Evolutionary conservation across 2,329 filamentous ascomycete genomes (phyloP), one percentile per base, ranked within the genome.

Genomic region (Fonsecaea erecta): DNA sequence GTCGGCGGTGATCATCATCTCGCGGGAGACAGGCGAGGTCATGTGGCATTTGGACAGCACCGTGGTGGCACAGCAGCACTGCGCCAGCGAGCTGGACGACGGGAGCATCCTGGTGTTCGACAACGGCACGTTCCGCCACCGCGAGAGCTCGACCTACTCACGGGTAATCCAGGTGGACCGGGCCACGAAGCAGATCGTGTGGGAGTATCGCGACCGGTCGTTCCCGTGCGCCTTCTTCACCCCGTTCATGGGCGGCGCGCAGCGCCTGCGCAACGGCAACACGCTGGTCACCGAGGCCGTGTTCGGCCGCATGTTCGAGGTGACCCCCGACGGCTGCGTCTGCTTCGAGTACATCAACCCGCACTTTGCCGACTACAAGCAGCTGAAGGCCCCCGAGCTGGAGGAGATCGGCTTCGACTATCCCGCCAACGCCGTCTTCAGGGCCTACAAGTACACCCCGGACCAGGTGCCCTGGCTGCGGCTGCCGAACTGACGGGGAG

Each of bases 191-290:
- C 56, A 78, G 48, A 76, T 82, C 21, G 72, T 77, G 2, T 82
- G 80, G 80, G 75, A 82, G 60, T 81, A 82, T 55, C 73, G 73
- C 8, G 80, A 82, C 62, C 70, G 59, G 1, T 74, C 74, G 1
- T 74, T 76, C 46, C 75, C 76, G 5, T 71, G 79, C 58, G 75
- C 73, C 5, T 80, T 81, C 68, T 82, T 81, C 71, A 81, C 77
- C 0, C 79, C 80, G 0, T 82, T 82, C 59, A 82, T 82, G 80
- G 80, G 80, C 21, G 77, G 77, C 55, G 80, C 80, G 7, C 80
- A 82, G 68, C 71, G 77, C 14, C 66, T 82, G 16, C 48, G 40
- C 9, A 79, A 78, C 57, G 79, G 79, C 8, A 82, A 82, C 66
- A 79, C 79, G 0, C 60, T 82, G 58, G 65, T 82, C 5, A 80